Percentiles rank a stretch among this genome's conserved stretches.
phyloP scores from a whole-genome alignment of 2,329 filamentous ascomycete species.

The Claviceps paspali region DNA sequence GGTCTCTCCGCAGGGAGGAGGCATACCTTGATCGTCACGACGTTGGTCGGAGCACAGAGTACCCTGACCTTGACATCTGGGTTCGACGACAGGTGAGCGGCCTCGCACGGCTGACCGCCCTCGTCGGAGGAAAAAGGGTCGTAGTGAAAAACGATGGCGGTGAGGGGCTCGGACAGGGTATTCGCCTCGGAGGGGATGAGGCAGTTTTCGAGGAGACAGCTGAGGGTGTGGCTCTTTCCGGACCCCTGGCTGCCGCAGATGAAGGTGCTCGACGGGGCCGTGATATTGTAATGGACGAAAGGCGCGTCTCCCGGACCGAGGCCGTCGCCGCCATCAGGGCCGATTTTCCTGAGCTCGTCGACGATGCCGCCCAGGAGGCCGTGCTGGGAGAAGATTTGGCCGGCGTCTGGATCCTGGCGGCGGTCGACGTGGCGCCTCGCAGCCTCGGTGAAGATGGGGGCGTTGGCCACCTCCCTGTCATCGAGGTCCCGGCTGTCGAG shows the following conservation, averaged over 20 bases:
- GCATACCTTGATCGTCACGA: conserved; percentile 21
- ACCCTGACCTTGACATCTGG: conserved; percentile 31
- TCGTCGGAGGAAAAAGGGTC: conserved; percentile 36
- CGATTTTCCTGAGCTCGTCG: conserved; percentile 1
- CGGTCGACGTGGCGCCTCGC: conserved; percentile 3
- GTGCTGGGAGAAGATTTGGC: conserved; percentile 7
- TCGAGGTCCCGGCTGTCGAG: conserved; percentile 1
- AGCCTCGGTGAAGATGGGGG: conserved; percentile 9
- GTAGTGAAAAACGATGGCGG: conserved; percentile 51
- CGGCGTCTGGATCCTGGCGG: neutral
- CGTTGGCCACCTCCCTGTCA: conserved; percentile 6
- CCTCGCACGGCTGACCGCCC: conserved; percentile 40
- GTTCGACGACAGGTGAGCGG: conserved; percentile 35
- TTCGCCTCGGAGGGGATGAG: conserved; percentile 30
- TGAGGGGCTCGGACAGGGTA: conserved; percentile 33
- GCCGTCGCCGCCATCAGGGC: no score
- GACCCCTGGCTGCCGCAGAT: conserved; percentile 51
- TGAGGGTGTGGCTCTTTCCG: conserved; percentile 47
- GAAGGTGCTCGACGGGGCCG: conserved; percentile 41
- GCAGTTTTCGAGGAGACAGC: conserved; percentile 41
- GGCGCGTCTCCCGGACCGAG: conserved; percentile 7
- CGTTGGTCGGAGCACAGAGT: conserved; percentile 38
- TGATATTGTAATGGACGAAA: conserved; percentile 29
- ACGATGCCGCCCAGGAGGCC: conserved; percentile 9
- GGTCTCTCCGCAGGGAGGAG: no score